Base-by-base conservation (phyloP, 2,329 filamentous ascomycete genomes). In the Beauveria sp. region DNA sequence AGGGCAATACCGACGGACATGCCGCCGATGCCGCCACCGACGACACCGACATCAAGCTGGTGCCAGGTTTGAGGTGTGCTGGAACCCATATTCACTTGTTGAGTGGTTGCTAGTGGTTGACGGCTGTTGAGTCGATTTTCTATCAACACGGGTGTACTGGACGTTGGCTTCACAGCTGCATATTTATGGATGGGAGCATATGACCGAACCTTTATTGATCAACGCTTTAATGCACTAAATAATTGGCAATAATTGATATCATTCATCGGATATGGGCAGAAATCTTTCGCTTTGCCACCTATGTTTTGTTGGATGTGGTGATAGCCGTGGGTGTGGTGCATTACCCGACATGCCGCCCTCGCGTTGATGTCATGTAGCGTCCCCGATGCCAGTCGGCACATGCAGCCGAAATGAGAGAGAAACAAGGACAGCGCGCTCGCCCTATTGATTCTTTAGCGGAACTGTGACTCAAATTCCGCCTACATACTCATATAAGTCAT, bases 1-100 rank as follows among this genome's bases (percentile, higher is more conserved):
- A 81, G 73, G 0, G 79, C 74, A 40, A 80, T 77, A 6, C 77
- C 78, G 2, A 71, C 75, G 1, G 73, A 77, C 69, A 80, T 74
- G 65, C 79, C 79, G 14, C 78, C 79, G 46, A 81, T 79, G 46
- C 79, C 79, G 16, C 77, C 78, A 43, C 79, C 79, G 4, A 81
- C 64, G 30, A 81, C 74, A 20, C 71, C 75, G 24, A 79, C 73
- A 34, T 66, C 75, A 24, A 84, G 75, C 7, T 68, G 70, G 51
- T 73, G 73, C 81, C 81, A 84, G 55, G 72, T 69, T 1, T 61
- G 16, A 56, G 62, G 51, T 45, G 51, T 62, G 16, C 63, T 64
- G 49, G 68, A 71, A 24, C 66, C 67, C 70, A 72, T 73, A 9
- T 22, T 65, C 34, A 52, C 10, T 8, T 30, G 16, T 22, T 10